phyloP scores from a whole-genome alignment of 75 land plant species.

The Cryptomeria japonica region DNA sequence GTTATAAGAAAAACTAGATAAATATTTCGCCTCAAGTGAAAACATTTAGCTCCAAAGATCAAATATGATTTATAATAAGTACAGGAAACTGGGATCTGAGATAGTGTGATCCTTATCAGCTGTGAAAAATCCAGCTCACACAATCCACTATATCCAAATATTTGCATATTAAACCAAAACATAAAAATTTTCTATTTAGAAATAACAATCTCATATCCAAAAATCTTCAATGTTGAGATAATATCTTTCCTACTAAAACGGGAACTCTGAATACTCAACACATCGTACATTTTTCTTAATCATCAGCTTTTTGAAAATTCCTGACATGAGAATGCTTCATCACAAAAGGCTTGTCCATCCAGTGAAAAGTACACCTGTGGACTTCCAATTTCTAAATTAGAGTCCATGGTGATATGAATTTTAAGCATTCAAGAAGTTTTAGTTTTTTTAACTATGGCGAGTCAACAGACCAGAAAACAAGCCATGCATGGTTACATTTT shows the following conservation, averaged over 20 bases:
- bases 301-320: background rate
- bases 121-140: background rate
- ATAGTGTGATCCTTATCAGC: background rate
- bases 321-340: background rate
- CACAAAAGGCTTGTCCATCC: slow-evolving; percentile 52
- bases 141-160: background rate
- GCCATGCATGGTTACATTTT: slow-evolving; percentile 41
- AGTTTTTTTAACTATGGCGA: slow-evolving; percentile 45
- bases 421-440: slow-evolving; percentile 17
- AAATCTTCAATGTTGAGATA: background rate
- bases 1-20: no score
- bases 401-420: slow-evolving; percentile 36
- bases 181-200: no score
- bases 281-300: background rate
- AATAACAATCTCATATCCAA: background rate
- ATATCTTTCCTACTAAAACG: no score
- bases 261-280: background rate
- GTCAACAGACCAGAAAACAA: slow-evolving; percentile 47
- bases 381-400: slow-evolving; percentile 46
- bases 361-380: slow-evolving; percentile 67
- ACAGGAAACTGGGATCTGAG: background rate
- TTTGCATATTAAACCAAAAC: background rate
- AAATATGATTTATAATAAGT: background rate
- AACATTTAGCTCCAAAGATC: no score
- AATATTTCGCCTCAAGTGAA: no score